Percentiles rank a stretch among this genome's conserved stretches.
phyloP scores from a whole-genome alignment of 1,284 basidiomycete genomes.

The Ustilago nuda region DNA sequence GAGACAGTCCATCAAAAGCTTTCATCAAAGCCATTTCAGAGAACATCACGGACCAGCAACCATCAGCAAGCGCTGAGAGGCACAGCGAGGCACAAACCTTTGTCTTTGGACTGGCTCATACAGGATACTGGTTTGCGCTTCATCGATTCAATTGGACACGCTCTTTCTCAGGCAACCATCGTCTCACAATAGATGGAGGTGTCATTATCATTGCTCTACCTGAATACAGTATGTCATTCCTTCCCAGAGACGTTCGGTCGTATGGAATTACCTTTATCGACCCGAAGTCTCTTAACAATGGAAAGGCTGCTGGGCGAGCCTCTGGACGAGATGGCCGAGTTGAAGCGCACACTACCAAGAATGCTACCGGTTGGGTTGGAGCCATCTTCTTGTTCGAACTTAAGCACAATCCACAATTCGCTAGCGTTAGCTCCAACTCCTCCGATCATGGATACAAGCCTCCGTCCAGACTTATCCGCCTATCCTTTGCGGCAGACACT shows the following conservation, averaged over 20 bases:
- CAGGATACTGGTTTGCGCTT: constrained; percentile 20
- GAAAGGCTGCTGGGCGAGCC: background rate
- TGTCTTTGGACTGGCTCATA: background rate
- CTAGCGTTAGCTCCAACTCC: background rate
- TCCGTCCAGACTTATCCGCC: constrained; percentile 8
- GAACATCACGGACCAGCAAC: constrained; percentile 19
- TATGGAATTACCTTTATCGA: background rate
- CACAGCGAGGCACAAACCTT: constrained; percentile 8
- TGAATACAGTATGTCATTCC: constrained; percentile 7
- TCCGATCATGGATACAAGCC: constrained; percentile 6
- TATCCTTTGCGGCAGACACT: constrained; percentile 7
- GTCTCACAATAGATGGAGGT: constrained; percentile 3
- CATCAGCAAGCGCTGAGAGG: constrained; percentile 14
- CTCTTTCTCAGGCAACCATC: background rate
- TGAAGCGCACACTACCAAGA: too few species aligned
- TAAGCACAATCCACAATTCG: constrained; percentile 20
- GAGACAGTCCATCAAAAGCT: background rate
- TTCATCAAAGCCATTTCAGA: constrained; percentile 27
- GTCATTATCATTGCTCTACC: constrained; percentile 7
- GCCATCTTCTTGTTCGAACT: constrained; percentile 22
- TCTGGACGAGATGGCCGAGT: background rate
- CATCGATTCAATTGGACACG: constrained; percentile 5
- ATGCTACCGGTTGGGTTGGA: background rate
- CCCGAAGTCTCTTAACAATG: background rate
- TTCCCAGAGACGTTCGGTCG: constrained; percentile 25